phyloP scores from a whole-genome alignment of 2,329 filamentous ascomycete species.

The Fusarium burgessii region DNA sequence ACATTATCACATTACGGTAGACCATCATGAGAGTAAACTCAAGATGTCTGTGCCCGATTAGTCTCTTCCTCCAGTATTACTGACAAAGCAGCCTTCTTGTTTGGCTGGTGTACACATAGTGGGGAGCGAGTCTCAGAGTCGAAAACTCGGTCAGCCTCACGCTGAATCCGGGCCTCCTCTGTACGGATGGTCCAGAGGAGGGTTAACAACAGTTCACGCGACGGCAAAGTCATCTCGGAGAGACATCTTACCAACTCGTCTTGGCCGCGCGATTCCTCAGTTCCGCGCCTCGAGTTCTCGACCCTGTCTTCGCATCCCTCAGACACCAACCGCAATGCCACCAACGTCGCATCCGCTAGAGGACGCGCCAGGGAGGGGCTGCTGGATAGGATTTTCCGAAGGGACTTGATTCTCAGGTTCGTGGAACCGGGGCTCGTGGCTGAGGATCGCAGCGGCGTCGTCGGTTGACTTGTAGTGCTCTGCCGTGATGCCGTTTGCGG shows the following conservation, averaged over 20 bases:
- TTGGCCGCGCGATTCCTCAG: slow-evolving; percentile 54
- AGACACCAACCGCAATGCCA: slow-evolving; percentile 78
- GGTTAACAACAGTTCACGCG: slow-evolving; percentile 61
- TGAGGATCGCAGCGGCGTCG: slow-evolving; percentile 65
- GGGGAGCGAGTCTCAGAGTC: slow-evolving; percentile 43
- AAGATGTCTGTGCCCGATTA: slow-evolving; percentile 27
- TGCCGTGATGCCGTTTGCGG: slow-evolving; percentile 58
- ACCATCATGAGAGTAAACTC: slow-evolving; percentile 35
- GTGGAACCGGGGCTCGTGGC: slow-evolving; percentile 64
- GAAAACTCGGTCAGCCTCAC: slow-evolving; percentile 38
- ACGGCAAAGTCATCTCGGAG: slow-evolving; percentile 56
- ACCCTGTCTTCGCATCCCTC: slow-evolving; percentile 63
- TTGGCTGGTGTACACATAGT: slow-evolving; percentile 36
- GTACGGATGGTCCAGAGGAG: slow-evolving; percentile 60
- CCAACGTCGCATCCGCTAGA: slow-evolving; percentile 79
- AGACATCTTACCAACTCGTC: slow-evolving; percentile 54
- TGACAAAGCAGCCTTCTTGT: slow-evolving; percentile 42
- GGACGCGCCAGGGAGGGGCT: slow-evolving; percentile 81
- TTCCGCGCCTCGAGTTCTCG: slow-evolving; percentile 52
- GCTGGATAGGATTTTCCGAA: slow-evolving; percentile 76
- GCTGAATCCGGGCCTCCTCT: slow-evolving; percentile 55
- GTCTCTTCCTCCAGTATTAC: slow-evolving; percentile 38
- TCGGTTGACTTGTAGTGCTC: slow-evolving; percentile 63
- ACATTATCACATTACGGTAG: slow-evolving; percentile 37
- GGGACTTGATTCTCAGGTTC: slow-evolving; percentile 71